These are phyloP conservation scores for Gymnopilus junonius DNA, from an alignment of 768 basidiomycete genomes.

Conservation along the genomic window DNA sequence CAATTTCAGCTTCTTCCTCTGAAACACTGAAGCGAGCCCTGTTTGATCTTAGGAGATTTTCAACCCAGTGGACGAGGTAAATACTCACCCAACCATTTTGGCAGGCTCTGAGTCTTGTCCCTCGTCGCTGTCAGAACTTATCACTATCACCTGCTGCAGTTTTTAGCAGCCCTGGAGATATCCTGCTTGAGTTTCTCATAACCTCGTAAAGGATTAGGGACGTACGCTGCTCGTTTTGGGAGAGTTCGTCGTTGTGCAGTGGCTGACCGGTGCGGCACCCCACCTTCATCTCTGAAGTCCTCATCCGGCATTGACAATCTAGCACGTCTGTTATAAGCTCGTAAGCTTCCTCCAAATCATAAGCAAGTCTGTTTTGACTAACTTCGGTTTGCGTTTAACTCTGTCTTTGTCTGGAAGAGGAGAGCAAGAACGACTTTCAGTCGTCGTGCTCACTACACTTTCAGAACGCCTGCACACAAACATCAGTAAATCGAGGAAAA, in stretches of 20 bases:
- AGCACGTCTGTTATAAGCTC: slow-evolving; percentile 45
- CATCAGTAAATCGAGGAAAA: too few species aligned
- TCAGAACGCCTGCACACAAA: slow-evolving; percentile 57
- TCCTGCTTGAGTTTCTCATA: background rate
- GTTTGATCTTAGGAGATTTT: background rate
- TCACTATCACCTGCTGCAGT: slow-evolving; percentile 34
- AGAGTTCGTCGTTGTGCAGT: slow-evolving; percentile 50
- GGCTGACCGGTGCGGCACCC: slow-evolving; percentile 38
- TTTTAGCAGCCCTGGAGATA: slow-evolving; percentile 43
- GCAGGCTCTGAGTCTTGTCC: slow-evolving; percentile 19
- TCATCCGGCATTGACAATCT: slow-evolving; percentile 59
- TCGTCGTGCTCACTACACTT: slow-evolving; percentile 54
- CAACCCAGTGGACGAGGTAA: background rate
- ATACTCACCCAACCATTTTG: slow-evolving; percentile 19
- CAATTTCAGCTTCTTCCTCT: slow-evolving; percentile 44
- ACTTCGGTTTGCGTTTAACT: slow-evolving; percentile 46
- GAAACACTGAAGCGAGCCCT: slow-evolving; percentile 18
- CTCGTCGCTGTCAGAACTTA: slow-evolving; percentile 44
- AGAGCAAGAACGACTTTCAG: slow-evolving; percentile 37
- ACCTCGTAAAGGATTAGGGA: slow-evolving; percentile 4
- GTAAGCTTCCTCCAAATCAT: background rate
- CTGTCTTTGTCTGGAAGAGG: slow-evolving; percentile 35
- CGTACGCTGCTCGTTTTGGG: slow-evolving; percentile 66
- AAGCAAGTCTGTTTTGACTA: slow-evolving; percentile 18
- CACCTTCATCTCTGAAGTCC: slow-evolving; percentile 35